Percentiles rank a stretch among this genome's conserved stretches.
These are phyloP conservation scores for Paecilomyces formosus DNA, from an alignment of 2,329 filamentous ascomycete genomes.

Conservation along the genomic window DNA sequence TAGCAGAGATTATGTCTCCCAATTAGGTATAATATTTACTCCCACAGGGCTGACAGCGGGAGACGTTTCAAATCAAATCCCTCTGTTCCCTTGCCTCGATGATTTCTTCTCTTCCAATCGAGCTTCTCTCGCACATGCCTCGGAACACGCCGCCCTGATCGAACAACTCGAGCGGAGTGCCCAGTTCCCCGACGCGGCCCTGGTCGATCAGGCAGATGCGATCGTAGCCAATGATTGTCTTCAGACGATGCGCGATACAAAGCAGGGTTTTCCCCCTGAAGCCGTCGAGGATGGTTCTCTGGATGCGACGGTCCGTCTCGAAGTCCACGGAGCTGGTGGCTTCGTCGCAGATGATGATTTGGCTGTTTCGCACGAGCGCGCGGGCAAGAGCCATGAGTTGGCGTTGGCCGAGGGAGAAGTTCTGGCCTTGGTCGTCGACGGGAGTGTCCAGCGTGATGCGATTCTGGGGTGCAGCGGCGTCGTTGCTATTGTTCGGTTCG, in stretches of 20 bases:
- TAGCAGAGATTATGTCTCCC: too few species aligned
- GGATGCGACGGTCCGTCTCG: conserved; percentile 63
- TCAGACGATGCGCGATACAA: conserved; percentile 65
- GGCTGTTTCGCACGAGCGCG: conserved; percentile 61
- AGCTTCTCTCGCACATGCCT: conserved; percentile 4
- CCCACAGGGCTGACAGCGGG: too few species aligned
- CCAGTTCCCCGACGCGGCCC: conserved; percentile 51
- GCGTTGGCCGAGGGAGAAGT: conserved; percentile 64
- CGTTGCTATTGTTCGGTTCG: not conserved
- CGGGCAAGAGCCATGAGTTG: conserved; percentile 67
- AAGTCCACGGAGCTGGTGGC: conserved; percentile 69
- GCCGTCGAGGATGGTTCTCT: conserved; percentile 62
- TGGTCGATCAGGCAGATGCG: conserved; percentile 61
- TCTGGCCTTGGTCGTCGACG: conserved; percentile 61
- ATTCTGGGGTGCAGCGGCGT: not conserved
- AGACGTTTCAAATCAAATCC: too few species aligned
- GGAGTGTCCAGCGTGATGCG: not conserved
- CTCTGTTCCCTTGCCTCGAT: not conserved
- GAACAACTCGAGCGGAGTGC: conserved; percentile 3
- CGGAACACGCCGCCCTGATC: conserved; percentile 4
- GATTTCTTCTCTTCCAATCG: not conserved
- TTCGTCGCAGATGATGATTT: conserved; percentile 70
- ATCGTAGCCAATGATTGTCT: conserved; percentile 67
- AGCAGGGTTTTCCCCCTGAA: conserved; percentile 60
- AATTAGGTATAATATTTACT: too few species aligned